Conservation (phyloP, 1,284 basidiomycete species). For the Cutaneotrichosporon mucoides region DNA sequence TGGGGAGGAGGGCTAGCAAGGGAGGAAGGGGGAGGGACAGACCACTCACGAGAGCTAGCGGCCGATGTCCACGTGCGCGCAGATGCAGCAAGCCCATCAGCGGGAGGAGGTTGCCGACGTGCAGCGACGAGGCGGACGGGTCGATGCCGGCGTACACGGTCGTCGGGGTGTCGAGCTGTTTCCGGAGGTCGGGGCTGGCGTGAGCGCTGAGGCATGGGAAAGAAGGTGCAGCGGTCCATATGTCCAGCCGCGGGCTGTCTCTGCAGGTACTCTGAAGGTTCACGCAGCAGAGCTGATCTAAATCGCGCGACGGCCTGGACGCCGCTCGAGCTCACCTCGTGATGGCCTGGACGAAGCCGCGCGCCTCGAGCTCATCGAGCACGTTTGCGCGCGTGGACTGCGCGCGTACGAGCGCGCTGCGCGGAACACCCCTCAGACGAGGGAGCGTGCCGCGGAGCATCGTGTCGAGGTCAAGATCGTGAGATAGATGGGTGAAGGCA, state of each 20-base stretch:
- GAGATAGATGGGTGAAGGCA: neutral
- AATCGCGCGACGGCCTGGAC: neutral
- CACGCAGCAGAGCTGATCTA: neutral
- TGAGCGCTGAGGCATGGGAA: neutral
- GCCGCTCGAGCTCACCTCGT: conserved; percentile 44
- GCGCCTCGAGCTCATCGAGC: conserved; percentile 46
- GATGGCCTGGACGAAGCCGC: conserved; percentile 50
- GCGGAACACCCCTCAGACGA: neutral
- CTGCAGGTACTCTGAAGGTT: too few species aligned
- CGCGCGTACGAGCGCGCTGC: neutral
- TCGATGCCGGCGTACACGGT: conserved; percentile 87
- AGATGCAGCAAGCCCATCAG: conserved; percentile 84
- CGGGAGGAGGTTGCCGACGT: conserved; percentile 90
- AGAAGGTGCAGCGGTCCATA: too few species aligned
- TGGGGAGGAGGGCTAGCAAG: neutral
- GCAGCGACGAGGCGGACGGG: conserved; percentile 81
- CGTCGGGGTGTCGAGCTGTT: conserved; percentile 39
- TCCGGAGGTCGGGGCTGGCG: conserved; percentile 33
- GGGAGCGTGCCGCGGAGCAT: neutral
- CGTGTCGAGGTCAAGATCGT: neutral
- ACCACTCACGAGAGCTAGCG: conserved; percentile 69
- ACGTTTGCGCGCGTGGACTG: conserved; percentile 19
- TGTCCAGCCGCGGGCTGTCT: too few species aligned
- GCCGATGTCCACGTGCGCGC: conserved; percentile 70
- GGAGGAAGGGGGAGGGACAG: too few species aligned